These are phyloP conservation scores for Vitis cinerea DNA, from an alignment of 164 flowering plant genomes.

Conservation along the genomic window DNA sequence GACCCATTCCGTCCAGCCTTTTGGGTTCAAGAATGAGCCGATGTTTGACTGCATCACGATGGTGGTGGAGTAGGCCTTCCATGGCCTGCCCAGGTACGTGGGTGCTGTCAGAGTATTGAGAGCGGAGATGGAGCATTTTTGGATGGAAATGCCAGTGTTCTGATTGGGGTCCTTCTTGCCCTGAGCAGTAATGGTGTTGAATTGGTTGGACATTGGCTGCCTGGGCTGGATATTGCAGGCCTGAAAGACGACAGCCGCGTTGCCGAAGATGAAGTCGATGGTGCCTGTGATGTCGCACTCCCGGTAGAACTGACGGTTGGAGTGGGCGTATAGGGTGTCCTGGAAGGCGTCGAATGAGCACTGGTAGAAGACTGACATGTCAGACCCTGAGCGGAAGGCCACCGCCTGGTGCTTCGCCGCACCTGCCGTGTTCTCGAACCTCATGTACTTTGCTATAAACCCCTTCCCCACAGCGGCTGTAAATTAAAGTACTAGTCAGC, in stretches of 20 bases:
- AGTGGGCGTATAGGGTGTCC: constrained; percentile 82
- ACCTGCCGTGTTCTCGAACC: constrained; percentile 72
- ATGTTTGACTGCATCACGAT: constrained; percentile 63
- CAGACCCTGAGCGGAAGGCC: constrained; percentile 70
- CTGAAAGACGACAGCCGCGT: constrained; percentile 68
- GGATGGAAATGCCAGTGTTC: constrained; percentile 74
- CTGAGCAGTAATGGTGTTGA: constrained; percentile 78
- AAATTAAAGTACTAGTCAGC: background rate
- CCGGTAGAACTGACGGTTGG: constrained; percentile 79
- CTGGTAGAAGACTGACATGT: constrained; percentile 51
- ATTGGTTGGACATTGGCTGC: constrained; percentile 59
- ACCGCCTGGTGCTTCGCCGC: constrained; percentile 80
- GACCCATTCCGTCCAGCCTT: constrained; percentile 70
- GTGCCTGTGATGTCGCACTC: constrained; percentile 75
- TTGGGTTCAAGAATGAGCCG: constrained; percentile 42
- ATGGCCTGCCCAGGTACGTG: constrained; percentile 82
- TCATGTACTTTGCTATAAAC: constrained; percentile 67
- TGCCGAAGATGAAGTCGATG: constrained; percentile 84
- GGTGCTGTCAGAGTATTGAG: constrained; percentile 35
- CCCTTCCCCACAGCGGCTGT: constrained; percentile 70
- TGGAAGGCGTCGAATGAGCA: constrained; percentile 72
- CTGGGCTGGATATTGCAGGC: constrained; percentile 66
- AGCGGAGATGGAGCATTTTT: constrained; percentile 37
- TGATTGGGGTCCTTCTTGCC: constrained; percentile 72
- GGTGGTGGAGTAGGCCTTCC: constrained; percentile 78